Evolutionary conservation across 1,284 basidiomycete species (phyloP).

Genomic region (Cutaneotrichosporon cutaneum): DNA sequence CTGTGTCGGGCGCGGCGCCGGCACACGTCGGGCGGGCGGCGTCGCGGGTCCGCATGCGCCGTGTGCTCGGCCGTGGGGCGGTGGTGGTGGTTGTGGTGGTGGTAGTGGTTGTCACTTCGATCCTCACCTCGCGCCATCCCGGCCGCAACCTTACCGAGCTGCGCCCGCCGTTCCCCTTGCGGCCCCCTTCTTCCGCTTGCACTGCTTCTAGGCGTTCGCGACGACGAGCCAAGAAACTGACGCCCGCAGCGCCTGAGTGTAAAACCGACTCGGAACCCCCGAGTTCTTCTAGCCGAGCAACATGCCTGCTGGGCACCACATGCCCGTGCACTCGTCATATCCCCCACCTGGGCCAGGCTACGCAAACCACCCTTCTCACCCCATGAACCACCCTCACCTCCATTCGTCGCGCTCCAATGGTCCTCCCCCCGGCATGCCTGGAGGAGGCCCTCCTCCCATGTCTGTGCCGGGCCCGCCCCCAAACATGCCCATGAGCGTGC

Average conservation of each 20-base stretch:
- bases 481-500: conserved; percentile 22
- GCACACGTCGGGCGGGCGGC: neutral
- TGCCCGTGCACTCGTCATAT: conserved; percentile 25
- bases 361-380: conserved; percentile 23
- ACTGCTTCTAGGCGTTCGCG: neutral
- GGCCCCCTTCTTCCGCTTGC: neutral
- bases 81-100: neutral
- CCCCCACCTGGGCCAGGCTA: conserved; percentile 24
- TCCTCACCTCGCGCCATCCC: neutral
- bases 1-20: neutral
- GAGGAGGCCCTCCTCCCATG: conserved; percentile 31
- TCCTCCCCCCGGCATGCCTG: conserved; percentile 27
- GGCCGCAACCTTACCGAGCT: neutral
- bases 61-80: neutral
- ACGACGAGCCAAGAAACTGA: neutral
- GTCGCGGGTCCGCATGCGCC: neutral
- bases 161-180: too few relatives aligned
- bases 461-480: conserved; percentile 24
- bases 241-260: neutral
- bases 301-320: conserved; percentile 24
- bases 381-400: conserved; percentile 29
- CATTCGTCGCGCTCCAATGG: conserved; percentile 35
- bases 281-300: conserved; percentile 2
- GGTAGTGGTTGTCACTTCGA: neutral
- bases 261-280: neutral